Base-by-base conservation (phyloP, 2,329 filamentous ascomycete species). In the Cladophialophora yegresii region DNA sequence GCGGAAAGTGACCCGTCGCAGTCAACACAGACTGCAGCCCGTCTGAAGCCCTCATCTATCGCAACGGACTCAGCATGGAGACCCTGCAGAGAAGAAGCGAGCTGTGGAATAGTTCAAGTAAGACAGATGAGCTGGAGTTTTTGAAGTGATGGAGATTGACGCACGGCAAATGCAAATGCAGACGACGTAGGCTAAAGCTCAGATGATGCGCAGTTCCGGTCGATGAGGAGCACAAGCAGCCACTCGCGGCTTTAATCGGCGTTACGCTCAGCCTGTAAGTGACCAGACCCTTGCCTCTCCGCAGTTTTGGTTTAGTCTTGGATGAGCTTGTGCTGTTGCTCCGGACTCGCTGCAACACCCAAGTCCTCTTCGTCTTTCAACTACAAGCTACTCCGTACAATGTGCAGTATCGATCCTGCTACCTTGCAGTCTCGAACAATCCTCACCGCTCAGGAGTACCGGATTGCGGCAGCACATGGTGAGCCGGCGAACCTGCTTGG, bases 11-110 rank as follows among this genome's bases (percentile, higher is more conserved):
- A 62, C 58, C 63, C 16, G 64, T 47, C 45, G 64, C 66, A 62
- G 66, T 63, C 64, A 68, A 63, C 16, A 66, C 64, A 49, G 66
- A 68, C 66, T 68, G 66, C 64, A 62, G 45, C 40, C 32, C 53
- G 20, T 62, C 64, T 56, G 53, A 61, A 40, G 36, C 56, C 66
- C 64, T 68, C 64, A 66, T 68, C 54, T 65, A 68, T 50, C 59
- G 63, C 47, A 50, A 33, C 22, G 28, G 50, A 43, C 28, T 36
- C 49, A 22, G 56, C 62, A 66, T 66, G 50, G 59, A 61, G 20
- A 57, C 20, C 10, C 9, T 13, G 12, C 4, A 26, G 20, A 8
- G 3, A 26, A 26, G 47, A 4, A 50, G 26, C 20, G 26, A 13
- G 8, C 23, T 12, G 23, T 26, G 47, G 13, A 50, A 26, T 16